Base-by-base conservation (phyloP, 345 rosid genomes). In the Angophora floribunda region DNA sequence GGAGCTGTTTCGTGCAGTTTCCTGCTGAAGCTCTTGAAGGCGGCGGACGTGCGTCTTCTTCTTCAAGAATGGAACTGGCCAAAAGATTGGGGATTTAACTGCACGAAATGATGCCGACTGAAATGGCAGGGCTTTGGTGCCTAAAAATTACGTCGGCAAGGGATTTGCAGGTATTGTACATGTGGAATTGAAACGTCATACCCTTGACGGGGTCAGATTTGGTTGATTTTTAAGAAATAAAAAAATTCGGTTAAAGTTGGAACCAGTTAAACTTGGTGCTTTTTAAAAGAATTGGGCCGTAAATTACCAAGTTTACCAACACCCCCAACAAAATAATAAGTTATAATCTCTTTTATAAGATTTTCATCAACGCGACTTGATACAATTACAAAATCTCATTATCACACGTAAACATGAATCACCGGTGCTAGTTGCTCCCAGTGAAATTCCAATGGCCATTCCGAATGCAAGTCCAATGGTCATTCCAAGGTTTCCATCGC, bases 1-100 rank as follows among this genome's bases (percentile, higher is more conserved):
- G 96, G 94, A 4, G 90, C 96, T 36, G 97, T 93, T 86, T 94
- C 99, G 17, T 95, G 98, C 88, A 90, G 95, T 86, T 97, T 96
- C 93, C 91, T 97, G 84, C 96, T 95, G 88, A 96, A 96, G 87
- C 95, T 97, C 63, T 90, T 96, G 91, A 96, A 96, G 91, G 98
- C 96, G n/a, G 91, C 95, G n/a, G 95, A 93, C 89, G 92, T 50
- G 96, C 96, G 5, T 94, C 96, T 14, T 88, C 95, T 1, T 91
- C 98, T 80, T 95, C 99, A 1, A 96, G 93, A 88, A 91, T 91
- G 93, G 99, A 97, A 89, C 61, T 97, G 91, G 97, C 98, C 0
- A 93, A 97, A 90, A 92, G 98, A 85, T 91, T 95, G 9, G 97
- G 94, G 47, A 94, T 96, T 89, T 99, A 96, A 86, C 89, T 96